Evolutionary conservation across 2,329 filamentous ascomycete species (phyloP).

Genomic region (Epichloe amarillans): DNA sequence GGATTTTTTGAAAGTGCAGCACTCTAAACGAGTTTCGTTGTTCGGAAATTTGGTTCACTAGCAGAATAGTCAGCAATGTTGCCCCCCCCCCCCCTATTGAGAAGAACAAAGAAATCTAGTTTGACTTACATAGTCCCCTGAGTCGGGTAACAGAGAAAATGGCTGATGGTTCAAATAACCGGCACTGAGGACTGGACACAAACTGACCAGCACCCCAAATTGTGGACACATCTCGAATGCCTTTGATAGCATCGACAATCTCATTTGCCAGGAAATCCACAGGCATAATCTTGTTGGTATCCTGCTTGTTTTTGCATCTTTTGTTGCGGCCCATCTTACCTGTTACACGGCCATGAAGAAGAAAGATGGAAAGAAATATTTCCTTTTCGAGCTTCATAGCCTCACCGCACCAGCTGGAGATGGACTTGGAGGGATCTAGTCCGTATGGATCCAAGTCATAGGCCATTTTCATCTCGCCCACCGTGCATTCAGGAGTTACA

Average conservation of each 20-base stretch:
- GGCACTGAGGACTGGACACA: background rate
- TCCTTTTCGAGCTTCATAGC: constrained; percentile 8
- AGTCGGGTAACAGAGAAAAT: constrained; percentile 6
- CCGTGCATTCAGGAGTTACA: constrained; percentile 13
- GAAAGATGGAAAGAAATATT: constrained; percentile 6
- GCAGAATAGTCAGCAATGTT: background rate
- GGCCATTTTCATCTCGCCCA: constrained; percentile 8
- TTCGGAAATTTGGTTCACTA: constrained; percentile 14
- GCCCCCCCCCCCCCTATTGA: background rate
- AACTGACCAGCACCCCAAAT: constrained; percentile 11
- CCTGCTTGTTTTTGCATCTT: background rate
- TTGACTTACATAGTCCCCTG: constrained; percentile 13
- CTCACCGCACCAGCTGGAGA: constrained; percentile 6
- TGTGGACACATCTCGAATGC: constrained; percentile 1
- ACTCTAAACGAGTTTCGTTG: constrained; percentile 11
- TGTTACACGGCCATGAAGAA: constrained; percentile 2
- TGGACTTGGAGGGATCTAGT: background rate
- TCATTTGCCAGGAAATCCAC: constrained; percentile 1
- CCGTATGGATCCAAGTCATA: constrained; percentile 5
- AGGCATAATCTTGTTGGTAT: background rate
- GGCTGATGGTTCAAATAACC: constrained; percentile 7
- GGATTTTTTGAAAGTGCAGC: constrained; percentile 18
- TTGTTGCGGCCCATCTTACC: background rate
- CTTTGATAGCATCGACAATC: background rate
- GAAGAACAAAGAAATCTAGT: background rate